Base-by-base conservation (phyloP, 257 asterid species). In the Lithospermum erythrorhizon region DNA sequence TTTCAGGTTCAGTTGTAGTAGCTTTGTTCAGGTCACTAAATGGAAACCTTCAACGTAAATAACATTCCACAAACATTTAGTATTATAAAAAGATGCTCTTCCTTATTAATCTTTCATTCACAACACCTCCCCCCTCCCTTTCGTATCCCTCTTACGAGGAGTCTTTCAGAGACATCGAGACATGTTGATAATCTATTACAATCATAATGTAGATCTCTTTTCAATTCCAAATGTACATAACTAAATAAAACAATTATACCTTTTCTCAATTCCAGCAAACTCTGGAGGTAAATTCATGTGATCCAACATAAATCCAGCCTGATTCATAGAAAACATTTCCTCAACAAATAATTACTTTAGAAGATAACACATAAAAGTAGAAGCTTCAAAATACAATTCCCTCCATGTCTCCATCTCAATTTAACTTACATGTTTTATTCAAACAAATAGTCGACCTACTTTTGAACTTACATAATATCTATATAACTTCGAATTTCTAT, bases 31-130 rank as follows among this genome's bases (percentile, higher is more conserved):
- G 67, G 27, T 58, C 73, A 48, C 67, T 35, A 45, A 53, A 24
- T 21, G 70, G 69, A 67, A 67, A 72, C 27, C 73, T 72, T 62
- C 35, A 53, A 68, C 23, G 24, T 21, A 25, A 9, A 29, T 48
- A 35, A 29, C 57, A 53, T 62, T 63, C 62, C 27, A 37, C 22
- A 45, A 15, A 55, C n/a, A 0, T 21, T 14, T 27, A 0, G 56
- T 47, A 37, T 9, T 11, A 21, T 17, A 9, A 6, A 17, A 52
- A 52, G 4, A 3, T n/a, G 2, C 9, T 18, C 6, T 52, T 7
- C n/a, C 20, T n/a, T 52, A 3, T 15, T 5, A 2, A 16, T 16
- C 55, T 6, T 16, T 52, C 2, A 52, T 52, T n/a, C 17, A 17
- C 11, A 17, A 52, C n/a, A n/a, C n/a, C n/a, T n/a, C n/a, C n/a